Conservation (phyloP, 2,329 filamentous ascomycete genomes). For the Penicillium griseofulvum region DNA sequence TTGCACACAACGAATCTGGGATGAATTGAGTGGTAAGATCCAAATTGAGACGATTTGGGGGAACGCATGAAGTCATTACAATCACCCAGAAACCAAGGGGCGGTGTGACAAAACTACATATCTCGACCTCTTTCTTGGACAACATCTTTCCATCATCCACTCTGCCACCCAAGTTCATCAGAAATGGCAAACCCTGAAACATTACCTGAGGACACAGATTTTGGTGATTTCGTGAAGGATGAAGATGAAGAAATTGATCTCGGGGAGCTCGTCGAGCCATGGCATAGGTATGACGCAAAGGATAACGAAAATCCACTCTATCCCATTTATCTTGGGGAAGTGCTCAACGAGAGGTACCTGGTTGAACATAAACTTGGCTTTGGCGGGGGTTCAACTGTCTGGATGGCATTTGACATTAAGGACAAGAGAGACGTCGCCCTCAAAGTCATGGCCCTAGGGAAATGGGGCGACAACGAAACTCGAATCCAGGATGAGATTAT, state of each 20-base stretch:
- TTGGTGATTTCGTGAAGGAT: conserved; percentile 15
- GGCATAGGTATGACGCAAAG: conserved; percentile 15
- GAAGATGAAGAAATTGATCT: conserved; percentile 20
- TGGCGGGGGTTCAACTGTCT: conserved; percentile 27
- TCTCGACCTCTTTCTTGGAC: too few species aligned
- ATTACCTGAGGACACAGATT: conserved; percentile 1
- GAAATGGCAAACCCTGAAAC: background rate
- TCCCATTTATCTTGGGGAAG: conserved; percentile 18
- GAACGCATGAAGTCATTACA: too few species aligned
- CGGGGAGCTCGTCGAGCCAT: conserved; percentile 19
- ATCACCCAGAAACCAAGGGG: too few species aligned
- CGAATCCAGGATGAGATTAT: conserved; percentile 23
- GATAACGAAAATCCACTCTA: conserved; percentile 16
- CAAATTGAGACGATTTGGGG: too few species aligned
- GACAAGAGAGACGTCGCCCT: conserved; percentile 23
- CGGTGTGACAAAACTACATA: too few species aligned
- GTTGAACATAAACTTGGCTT: conserved; percentile 27
- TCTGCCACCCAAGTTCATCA: background rate
- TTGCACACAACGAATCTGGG: too few species aligned
- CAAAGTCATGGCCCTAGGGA: conserved; percentile 21
- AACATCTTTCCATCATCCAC: too few species aligned
- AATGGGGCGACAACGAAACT: conserved; percentile 18
- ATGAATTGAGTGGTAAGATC: too few species aligned
- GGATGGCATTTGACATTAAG: conserved; percentile 25
- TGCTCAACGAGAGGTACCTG: conserved; percentile 24